A percentile compares a stretch with the other conserved stretches of the same genome.
Conservation (phyloP, 176 grass and related monocot genomes). For the Triticum monococcum region DNA sequence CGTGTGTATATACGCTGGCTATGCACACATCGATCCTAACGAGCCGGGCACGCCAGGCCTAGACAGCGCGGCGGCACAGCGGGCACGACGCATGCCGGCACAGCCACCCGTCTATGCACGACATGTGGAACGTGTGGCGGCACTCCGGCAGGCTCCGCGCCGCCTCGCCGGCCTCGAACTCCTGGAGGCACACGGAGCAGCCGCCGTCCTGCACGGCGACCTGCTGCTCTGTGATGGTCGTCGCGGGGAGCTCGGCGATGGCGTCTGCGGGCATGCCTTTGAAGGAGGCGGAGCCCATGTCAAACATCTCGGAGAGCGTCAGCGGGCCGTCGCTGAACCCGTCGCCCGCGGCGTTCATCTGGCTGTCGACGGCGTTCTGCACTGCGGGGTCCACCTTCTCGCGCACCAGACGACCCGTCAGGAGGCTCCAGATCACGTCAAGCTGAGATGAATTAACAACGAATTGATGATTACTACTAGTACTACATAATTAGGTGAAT, state of each 20-base stretch:
- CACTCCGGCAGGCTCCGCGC: slow-evolving; percentile 62
- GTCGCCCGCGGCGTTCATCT: slow-evolving; percentile 71
- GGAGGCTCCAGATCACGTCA: slow-evolving; percentile 69
- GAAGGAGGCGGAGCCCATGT: slow-evolving; percentile 24
- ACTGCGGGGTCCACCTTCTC: slow-evolving; percentile 91
- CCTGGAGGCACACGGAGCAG: slow-evolving; percentile 89
- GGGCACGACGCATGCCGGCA: slow-evolving; percentile 70
- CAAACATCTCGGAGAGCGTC: slow-evolving; percentile 62
- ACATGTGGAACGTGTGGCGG: slow-evolving; percentile 68
- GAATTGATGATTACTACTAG: not conserved
- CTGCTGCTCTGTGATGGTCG: slow-evolving; percentile 11
- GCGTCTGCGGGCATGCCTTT: slow-evolving; percentile 45
- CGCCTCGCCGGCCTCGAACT: slow-evolving; percentile 54
- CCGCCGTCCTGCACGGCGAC: slow-evolving; percentile 19
- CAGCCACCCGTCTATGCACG: slow-evolving; percentile 77
- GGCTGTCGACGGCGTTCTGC: slow-evolving; percentile 79
- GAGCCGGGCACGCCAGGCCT: not conserved
- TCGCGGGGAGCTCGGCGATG: slow-evolving; percentile 55
- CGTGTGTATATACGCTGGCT: not conserved
- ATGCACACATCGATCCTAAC: not conserved
- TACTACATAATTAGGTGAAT: not conserved
- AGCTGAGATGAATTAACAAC: slow-evolving; percentile 36
- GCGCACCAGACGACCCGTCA: slow-evolving; percentile 75
- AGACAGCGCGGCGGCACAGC: slow-evolving; percentile 51
- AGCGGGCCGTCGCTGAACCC: slow-evolving; percentile 32